phyloP scores from a whole-genome alignment of 805 yeast genomes.

The Wickerhamomyces canadensis region DNA sequence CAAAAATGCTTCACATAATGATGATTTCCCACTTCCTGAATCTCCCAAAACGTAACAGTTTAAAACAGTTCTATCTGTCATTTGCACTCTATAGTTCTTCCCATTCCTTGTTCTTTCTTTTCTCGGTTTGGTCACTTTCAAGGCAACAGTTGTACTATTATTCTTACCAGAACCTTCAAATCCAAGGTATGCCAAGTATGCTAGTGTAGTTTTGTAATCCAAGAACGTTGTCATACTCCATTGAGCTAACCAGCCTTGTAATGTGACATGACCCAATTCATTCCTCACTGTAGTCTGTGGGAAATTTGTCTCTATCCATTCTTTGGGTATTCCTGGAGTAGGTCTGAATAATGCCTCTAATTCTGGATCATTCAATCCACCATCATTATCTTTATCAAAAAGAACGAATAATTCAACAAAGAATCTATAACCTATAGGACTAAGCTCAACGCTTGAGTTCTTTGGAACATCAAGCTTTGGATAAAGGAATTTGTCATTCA shows the following conservation, averaged over 20 bases:
- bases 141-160: slow-evolving; percentile 38
- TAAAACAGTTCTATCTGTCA: slow-evolving; percentile 83
- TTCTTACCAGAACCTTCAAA: slow-evolving; percentile 45
- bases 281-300: slow-evolving; percentile 87
- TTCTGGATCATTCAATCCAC: slow-evolving; percentile 80
- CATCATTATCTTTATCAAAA: slow-evolving; percentile 94
- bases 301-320: slow-evolving; percentile 82
- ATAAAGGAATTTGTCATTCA: slow-evolving; percentile 70
- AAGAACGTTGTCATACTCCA: slow-evolving; percentile 96
- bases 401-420: slow-evolving; percentile 83
- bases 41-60: slow-evolving; percentile 87
- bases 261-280: slow-evolving; percentile 81
- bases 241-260: slow-evolving; percentile 98
- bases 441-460: slow-evolving; percentile 78
- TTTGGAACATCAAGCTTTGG: slow-evolving; percentile 75
- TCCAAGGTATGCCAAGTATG: slow-evolving; percentile 86
- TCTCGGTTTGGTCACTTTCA: slow-evolving; percentile 80
- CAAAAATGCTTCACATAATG: slow-evolving; percentile 76
- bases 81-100: slow-evolving; percentile 59
- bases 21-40: slow-evolving; percentile 80
- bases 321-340: slow-evolving; percentile 86
- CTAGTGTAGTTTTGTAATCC: slow-evolving; percentile 78
- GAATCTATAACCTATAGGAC: slow-evolving; percentile 89
- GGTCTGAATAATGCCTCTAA: slow-evolving; percentile 67
- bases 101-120: slow-evolving; percentile 62